These are phyloP conservation scores for Fusarium staphyleae DNA, from an alignment of 2,329 filamentous ascomycete genomes.

Conservation along the genomic window DNA sequence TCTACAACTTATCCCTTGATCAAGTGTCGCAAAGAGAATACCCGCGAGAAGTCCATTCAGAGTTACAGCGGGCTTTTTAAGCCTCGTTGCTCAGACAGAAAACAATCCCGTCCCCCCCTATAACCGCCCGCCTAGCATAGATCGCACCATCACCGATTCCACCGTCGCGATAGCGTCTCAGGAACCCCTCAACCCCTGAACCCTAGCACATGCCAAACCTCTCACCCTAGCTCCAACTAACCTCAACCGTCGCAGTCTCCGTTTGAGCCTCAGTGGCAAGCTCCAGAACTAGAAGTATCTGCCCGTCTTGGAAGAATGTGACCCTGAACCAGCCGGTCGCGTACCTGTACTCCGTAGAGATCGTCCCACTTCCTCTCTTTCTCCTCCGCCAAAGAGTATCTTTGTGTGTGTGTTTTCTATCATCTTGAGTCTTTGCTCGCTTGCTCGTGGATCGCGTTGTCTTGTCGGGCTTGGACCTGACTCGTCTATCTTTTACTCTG, in stretches of 20 bases:
- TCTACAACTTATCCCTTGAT: too few relatives aligned
- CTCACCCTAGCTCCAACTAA: constrained; percentile 27
- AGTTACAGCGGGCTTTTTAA: too few relatives aligned
- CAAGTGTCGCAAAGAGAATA: too few relatives aligned
- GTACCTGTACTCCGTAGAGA: constrained; percentile 11
- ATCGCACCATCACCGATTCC: constrained; percentile 11
- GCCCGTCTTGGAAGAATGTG: constrained; percentile 14
- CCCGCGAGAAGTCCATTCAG: too few relatives aligned
- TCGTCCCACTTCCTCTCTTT: constrained; percentile 18
- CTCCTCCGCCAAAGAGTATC: constrained; percentile 1
- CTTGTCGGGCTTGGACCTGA: constrained; percentile 30
- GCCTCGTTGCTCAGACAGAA: too few relatives aligned
- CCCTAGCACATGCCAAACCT: constrained; percentile 23
- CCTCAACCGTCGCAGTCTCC: constrained; percentile 34
- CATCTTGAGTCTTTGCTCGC: constrained; percentile 24
- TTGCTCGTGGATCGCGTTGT: constrained; percentile 22
- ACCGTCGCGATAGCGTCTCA: constrained; percentile 22
- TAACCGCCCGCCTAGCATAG: background rate
- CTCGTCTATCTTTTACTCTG: constrained; percentile 7
- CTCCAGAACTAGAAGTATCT: constrained; percentile 28
- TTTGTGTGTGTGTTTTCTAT: constrained; percentile 17
- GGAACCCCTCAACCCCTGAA: constrained; percentile 18
- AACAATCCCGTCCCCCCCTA: too few relatives aligned
- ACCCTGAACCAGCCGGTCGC: constrained; percentile 29
- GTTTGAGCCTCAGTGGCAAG: constrained; percentile 39